phyloP scores from a whole-genome alignment of 345 rosid species.

The Aurinia saxatilis region DNA sequence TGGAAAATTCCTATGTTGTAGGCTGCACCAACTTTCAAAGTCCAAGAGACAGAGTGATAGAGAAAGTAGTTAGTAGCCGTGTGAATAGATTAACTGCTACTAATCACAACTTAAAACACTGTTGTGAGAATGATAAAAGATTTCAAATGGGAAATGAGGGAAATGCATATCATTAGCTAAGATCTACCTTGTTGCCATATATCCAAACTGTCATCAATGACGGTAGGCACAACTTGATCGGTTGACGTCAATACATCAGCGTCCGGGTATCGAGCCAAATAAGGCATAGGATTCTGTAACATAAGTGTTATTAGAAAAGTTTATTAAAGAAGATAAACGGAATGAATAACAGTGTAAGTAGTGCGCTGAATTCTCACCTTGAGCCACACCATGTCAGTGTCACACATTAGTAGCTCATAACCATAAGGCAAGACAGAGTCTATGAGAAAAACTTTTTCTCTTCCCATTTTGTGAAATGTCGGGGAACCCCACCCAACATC shows the following conservation, averaged over 20 bases:
- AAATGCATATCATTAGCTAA: background rate
- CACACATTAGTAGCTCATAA: constrained; percentile 87
- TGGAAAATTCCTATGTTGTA: constrained; percentile 96
- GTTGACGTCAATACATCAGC: constrained; percentile 96
- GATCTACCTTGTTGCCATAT: constrained; percentile 87
- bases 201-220: constrained; percentile 87
- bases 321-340: background rate
- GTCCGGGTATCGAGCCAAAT: constrained; percentile 86
- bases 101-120: background rate
- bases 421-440: constrained; percentile 87
- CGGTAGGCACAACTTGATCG: constrained; percentile 94
- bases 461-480: constrained; percentile 96
- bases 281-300: constrained; percentile 84
- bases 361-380: constrained; percentile 43
- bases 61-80: constrained; percentile 5
- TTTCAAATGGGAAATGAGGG: background rate
- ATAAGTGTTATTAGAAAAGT: background rate
- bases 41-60: constrained; percentile 16
- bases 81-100: background rate
- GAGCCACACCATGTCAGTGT: constrained; percentile 98
- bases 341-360: background rate
- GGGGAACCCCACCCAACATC: constrained; percentile 99
- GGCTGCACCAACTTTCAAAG: constrained; percentile 62
- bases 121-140: background rate
- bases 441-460: constrained; percentile 90